Conservation (phyloP, 345 rosid species). For the Crucihimalaya himalaica region DNA sequence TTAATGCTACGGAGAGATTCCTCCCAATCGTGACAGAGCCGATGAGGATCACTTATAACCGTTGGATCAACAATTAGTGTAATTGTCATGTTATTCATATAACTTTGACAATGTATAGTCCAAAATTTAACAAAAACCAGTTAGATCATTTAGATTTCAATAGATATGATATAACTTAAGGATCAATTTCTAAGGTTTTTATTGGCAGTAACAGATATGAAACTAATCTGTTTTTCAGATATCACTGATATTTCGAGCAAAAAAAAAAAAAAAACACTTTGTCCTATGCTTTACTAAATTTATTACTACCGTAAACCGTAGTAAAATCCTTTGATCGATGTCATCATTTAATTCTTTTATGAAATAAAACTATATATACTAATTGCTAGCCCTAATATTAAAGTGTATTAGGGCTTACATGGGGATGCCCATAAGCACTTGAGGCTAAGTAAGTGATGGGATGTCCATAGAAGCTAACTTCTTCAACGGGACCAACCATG, state of each 20-base stretch:
- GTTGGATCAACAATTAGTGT: conserved; percentile 58
- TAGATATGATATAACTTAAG: not conserved
- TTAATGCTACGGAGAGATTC: conserved; percentile 54
- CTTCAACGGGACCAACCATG: conserved; percentile 52
- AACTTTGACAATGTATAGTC: conserved; percentile 73
- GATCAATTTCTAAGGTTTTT: too few species aligned
- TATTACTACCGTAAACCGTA: too few species aligned
- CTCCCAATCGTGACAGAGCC: conserved; percentile 49
- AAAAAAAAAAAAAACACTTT: too few species aligned
- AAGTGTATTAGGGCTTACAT: conserved; percentile 26
- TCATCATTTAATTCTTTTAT: too few species aligned
- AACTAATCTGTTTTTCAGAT: too few species aligned
- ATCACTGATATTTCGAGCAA: too few species aligned
- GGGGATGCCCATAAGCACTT: conserved; percentile 57
- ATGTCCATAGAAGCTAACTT: conserved; percentile 58
- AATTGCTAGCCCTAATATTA: too few species aligned
- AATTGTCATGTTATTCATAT: conserved; percentile 57
- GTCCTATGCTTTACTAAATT: too few species aligned
- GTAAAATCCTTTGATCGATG: too few species aligned
- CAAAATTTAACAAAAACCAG: conserved; percentile 31
- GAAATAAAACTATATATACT: too few species aligned
- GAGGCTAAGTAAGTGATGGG: conserved; percentile 58
- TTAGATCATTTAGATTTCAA: not conserved
- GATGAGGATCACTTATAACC: conserved; percentile 63
- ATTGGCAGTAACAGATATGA: too few species aligned